Base-by-base conservation (phyloP, 805 yeast species). In the Metschnikowia koreensis region DNA sequence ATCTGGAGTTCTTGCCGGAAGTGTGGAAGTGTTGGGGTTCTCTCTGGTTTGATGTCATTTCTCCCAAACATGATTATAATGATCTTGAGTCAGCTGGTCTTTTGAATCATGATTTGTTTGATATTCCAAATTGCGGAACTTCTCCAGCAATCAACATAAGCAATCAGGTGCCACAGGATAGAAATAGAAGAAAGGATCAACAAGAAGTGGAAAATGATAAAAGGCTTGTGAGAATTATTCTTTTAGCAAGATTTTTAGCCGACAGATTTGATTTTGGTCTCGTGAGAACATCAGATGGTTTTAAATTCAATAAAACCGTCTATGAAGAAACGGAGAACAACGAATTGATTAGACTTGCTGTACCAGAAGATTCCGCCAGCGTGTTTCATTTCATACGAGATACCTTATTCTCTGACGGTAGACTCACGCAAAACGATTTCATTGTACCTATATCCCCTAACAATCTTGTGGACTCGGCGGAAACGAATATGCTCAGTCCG, bases 11-110 rank as follows among this genome's bases (percentile, higher is more conserved):
- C 41, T 69, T 87, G 46, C 82, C 87, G 41, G 96, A 88, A 66
- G 86, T 84, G 17, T 87, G 92, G 92, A 84, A 84, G 63, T 83
- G 91, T 61, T 87, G 93, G 90, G 96, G 96, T 1, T 80, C 90
- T 0, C 64, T 88, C 40, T 87, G 94, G 93, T 88, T 81, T 67
- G 92, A 87, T 66, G 70, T 71, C 27, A 71, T 87, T 38, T 62
- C 71, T 13, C 64, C 75, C 41, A 87, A 86, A 61, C 73, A 70
- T 5, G 87, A 83, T 57, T 80, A 77, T 56, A 68, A 68, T 39
- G 78, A 73, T 44, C 68, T 74, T 36, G 74, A 68, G 44, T 76
- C 76, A 22, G 80, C 85, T 3, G 90, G 91, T 9, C 79, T 85
- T n/a, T 66, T 67, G 43, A 80, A 78, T 51, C 54, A 60, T 31